These are phyloP conservation scores for Fusarium sp. DNA, from an alignment of 2,329 filamentous ascomycete species.

Conservation along the genomic window DNA sequence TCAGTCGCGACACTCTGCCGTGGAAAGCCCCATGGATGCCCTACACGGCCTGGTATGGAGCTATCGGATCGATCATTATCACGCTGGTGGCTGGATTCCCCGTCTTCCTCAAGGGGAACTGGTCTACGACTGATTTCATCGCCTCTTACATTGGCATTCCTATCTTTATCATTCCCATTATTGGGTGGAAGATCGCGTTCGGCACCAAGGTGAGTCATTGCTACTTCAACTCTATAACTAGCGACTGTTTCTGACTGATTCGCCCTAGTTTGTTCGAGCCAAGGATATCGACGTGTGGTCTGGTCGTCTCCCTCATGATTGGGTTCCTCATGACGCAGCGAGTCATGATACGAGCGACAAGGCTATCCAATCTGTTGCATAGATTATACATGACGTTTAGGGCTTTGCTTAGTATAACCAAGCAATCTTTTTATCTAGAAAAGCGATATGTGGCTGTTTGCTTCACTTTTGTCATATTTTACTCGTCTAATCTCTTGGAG, in stretches of 20 bases:
- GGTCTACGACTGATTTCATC: constrained; percentile 72
- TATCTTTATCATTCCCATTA: constrained; percentile 70
- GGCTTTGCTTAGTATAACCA: not conserved
- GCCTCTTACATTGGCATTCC: constrained; percentile 73
- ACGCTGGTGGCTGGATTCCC: constrained; percentile 81
- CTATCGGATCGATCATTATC: constrained; percentile 70
- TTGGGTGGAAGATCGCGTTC: constrained; percentile 66
- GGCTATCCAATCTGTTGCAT: not conserved
- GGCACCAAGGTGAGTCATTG: constrained; percentile 27
- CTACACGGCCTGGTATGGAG: constrained; percentile 72
- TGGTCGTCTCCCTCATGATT: constrained; percentile 20
- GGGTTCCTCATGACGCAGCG: not conserved
- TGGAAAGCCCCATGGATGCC: constrained; percentile 68
- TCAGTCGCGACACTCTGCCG: constrained; percentile 64
- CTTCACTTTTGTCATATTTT: not conserved
- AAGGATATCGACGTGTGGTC: constrained; percentile 64
- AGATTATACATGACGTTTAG: not conserved
- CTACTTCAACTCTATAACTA: accelerated
- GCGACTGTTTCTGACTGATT: not conserved
- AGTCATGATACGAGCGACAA: not conserved
- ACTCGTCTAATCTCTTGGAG: too few species aligned
- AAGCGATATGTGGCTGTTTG: not conserved
- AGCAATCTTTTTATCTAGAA: not conserved
- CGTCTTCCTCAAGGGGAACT: constrained; percentile 76
- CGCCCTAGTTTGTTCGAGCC: constrained; percentile 48